A percentile compares a stretch with the other conserved stretches of the same genome.
Conservation (phyloP, 768 basidiomycete genomes). For the Collybiopsis luxurians region DNA sequence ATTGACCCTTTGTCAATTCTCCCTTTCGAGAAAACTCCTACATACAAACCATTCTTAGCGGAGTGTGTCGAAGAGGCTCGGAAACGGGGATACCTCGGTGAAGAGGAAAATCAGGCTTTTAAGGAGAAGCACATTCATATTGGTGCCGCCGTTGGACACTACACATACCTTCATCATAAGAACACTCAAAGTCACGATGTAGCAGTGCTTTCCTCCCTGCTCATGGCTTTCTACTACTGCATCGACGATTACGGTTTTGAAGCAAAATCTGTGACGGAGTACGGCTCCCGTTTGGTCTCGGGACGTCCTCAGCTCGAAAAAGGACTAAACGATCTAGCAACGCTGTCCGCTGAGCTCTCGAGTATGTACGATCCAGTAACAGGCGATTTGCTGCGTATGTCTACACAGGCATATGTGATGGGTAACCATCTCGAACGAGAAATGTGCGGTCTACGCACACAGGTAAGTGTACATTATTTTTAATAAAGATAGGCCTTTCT, state of each 20-base stretch:
- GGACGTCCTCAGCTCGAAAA: constrained; percentile 2
- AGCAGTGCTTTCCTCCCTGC: neutral
- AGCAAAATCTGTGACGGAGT: neutral
- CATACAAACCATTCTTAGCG: constrained; percentile 5
- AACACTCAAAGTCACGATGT: neutral
- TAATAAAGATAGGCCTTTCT: too few species aligned
- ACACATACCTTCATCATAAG: neutral
- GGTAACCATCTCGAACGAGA: constrained; percentile 9
- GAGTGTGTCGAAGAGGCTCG: constrained; percentile 10
- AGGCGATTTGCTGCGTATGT: constrained; percentile 6
- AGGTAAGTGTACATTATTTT: neutral
- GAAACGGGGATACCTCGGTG: constrained; percentile 2
- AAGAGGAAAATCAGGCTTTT: neutral
- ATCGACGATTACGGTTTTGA: constrained; percentile 1
- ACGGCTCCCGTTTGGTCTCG: neutral
- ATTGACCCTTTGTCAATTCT: constrained; percentile 5
- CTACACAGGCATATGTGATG: constrained; percentile 12
- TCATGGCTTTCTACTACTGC: neutral
- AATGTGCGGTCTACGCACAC: constrained; percentile 1
- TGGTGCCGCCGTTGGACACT: neutral
- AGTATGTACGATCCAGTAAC: constrained; percentile 3
- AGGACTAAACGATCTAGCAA: neutral
- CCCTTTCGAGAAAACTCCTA: constrained; percentile 10
- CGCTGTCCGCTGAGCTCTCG: neutral
- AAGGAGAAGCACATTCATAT: constrained; percentile 5